Conservation (phyloP, 169 alveolate species). For the Toxoplasma gondii region DNA sequence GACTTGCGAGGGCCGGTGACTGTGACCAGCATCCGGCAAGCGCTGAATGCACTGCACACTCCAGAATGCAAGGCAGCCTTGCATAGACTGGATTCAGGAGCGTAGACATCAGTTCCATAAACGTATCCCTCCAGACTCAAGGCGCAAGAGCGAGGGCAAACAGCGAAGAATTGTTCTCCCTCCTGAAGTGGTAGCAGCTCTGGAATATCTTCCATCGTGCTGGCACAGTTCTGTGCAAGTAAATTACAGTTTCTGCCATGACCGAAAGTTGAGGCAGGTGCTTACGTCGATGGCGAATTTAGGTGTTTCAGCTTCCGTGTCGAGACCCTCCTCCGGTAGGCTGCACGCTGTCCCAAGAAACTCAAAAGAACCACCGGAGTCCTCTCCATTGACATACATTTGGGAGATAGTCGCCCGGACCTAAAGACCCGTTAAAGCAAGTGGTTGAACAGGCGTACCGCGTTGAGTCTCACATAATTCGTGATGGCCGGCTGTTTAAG, state of each 20-base stretch:
- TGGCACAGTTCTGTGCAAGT: conserved; percentile 51
- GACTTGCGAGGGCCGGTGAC: conserved; percentile 40
- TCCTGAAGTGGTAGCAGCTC: conserved; percentile 49
- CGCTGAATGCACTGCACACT: background rate
- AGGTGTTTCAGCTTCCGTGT: conserved; percentile 47
- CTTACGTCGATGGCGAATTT: background rate
- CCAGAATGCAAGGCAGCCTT: conserved; percentile 11
- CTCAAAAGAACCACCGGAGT: conserved; percentile 67
- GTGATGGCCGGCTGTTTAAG: conserved; percentile 47
- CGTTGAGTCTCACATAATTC: conserved; percentile 20
- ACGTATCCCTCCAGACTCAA: conserved; percentile 56
- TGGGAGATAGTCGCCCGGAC: conserved; percentile 59
- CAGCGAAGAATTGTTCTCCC: conserved; percentile 50
- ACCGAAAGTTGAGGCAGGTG: background rate
- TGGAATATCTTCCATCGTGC: conserved; percentile 44
- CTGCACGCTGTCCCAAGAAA: conserved; percentile 58
- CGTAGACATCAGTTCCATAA: conserved; percentile 47
- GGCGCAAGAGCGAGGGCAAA: conserved; percentile 56
- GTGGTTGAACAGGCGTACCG: background rate
- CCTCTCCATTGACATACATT: conserved; percentile 68
- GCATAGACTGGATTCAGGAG: conserved; percentile 65
- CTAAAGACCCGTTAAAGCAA: background rate
- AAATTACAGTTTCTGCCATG: background rate
- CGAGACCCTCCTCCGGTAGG: conserved; percentile 10
- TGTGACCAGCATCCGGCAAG: conserved; percentile 32